Percentiles rank a stretch among this genome's conserved stretches.
Conservation (phyloP, 2,329 filamentous ascomycete species). For the Monilinia vaccinii-corymbosi region DNA sequence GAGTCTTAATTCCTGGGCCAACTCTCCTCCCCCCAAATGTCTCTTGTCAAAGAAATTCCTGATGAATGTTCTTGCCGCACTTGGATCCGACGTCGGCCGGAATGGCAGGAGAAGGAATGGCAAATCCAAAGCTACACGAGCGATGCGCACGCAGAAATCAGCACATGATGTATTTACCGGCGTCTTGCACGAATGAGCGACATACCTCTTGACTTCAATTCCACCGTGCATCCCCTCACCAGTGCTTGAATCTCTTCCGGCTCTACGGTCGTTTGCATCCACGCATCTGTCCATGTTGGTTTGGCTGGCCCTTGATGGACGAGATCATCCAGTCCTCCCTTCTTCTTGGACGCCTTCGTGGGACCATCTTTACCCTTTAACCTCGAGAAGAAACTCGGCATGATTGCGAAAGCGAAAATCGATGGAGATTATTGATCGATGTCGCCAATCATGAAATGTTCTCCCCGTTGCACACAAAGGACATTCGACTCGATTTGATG, state of each 20-base stretch:
- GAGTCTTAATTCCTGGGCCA: constrained; percentile 82
- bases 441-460: background rate
- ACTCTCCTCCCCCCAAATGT: constrained; percentile 57
- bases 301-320: constrained; percentile 48
- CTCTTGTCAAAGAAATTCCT: constrained; percentile 79
- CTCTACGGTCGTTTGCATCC: constrained; percentile 70
- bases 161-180: too few species aligned
- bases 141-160: background rate
- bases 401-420: constrained; percentile 10
- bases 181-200: constrained; percentile 38
- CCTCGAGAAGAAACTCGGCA: constrained; percentile 30
- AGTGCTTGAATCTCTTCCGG: constrained; percentile 89
- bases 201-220: constrained; percentile 91
- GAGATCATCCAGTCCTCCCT: constrained; percentile 45
- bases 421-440: background rate
- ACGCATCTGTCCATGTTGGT: constrained; percentile 81
- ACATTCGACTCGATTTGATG: background rate
- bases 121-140: constrained; percentile 65
- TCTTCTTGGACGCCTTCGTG: constrained; percentile 50
- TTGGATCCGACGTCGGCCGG: constrained; percentile 84
- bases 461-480: background rate
- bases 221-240: constrained; percentile 72
- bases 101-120: constrained; percentile 93
- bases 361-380: constrained; percentile 63
- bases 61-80: constrained; percentile 83